These are phyloP conservation scores for Peronospora belbahrii DNA, from an alignment of 352 stramenopile genomes.

Conservation along the genomic window DNA sequence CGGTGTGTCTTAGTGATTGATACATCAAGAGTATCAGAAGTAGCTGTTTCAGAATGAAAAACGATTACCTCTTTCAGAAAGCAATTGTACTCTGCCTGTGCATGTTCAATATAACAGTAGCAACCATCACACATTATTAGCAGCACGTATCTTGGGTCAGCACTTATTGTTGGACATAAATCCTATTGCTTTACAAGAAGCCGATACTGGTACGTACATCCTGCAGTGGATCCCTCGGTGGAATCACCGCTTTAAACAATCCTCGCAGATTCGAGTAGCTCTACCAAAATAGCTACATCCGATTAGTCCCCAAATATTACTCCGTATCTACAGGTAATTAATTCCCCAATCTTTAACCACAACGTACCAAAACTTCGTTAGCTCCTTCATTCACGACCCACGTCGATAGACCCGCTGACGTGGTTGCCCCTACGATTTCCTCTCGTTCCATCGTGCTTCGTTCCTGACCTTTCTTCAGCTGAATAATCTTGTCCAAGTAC, in stretches of 20 bases:
- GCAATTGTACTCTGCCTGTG: constrained; percentile 51
- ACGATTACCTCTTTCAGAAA: constrained; percentile 56
- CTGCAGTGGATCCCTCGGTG: constrained; percentile 38
- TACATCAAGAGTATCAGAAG: neutral
- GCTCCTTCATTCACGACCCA: constrained; percentile 66
- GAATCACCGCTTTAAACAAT: constrained; percentile 54
- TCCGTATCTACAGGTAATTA: too few relatives aligned
- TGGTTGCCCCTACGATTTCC: constrained; percentile 20
- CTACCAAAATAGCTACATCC: constrained; percentile 14
- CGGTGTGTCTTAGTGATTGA: neutral
- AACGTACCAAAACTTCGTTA: constrained; percentile 56
- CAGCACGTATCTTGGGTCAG: neutral
- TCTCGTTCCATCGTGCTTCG: constrained; percentile 13
- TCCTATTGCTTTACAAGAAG: neutral
- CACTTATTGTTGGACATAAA: neutral
- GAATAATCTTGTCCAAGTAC: constrained; percentile 69
- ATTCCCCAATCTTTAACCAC: neutral
- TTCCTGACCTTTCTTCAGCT: constrained; percentile 41
- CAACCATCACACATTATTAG: neutral
- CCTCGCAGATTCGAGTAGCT: constrained; percentile 55
- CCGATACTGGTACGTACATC: constrained; percentile 24
- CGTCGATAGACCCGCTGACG: constrained; percentile 52
- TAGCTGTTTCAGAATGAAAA: neutral
- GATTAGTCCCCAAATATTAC: neutral
- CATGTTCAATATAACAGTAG: neutral